Conservation (phyloP, 352 stramenopile genomes). For the Albugo candida region DNA sequence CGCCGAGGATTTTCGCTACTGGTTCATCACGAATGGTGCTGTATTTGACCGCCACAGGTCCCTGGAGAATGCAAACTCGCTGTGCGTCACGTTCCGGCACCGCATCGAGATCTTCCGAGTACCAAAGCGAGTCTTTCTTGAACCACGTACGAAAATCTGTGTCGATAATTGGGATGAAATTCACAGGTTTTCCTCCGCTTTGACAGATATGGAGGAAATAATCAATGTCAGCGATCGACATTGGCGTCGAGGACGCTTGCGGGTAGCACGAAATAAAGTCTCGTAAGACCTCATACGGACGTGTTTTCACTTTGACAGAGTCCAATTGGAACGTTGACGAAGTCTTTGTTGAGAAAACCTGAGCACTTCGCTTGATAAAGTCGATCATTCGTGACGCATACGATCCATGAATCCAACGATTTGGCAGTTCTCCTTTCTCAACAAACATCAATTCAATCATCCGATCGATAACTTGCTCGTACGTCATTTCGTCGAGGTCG, state of each 20-base stretch:
- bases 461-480: conserved; percentile 46
- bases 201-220: conserved; percentile 73
- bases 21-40: conserved; percentile 55
- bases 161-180: conserved; percentile 73
- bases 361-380: conserved; percentile 46
- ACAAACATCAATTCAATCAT: conserved; percentile 72
- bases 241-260: conserved; percentile 21
- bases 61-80: conserved; percentile 70
- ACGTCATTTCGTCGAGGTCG: conserved; percentile 76
- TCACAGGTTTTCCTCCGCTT: conserved; percentile 66
- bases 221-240: conserved; percentile 57
- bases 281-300: conserved; percentile 21
- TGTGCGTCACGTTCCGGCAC: conserved; percentile 55
- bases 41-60: conserved; percentile 61
- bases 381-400: conserved; percentile 47
- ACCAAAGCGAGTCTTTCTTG: conserved; percentile 84
- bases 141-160: conserved; percentile 71
- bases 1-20: conserved; percentile 50
- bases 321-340: conserved; percentile 19
- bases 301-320: conserved; percentile 4
- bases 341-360: conserved; percentile 32
- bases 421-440: conserved; percentile 18
- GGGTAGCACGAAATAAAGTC: conserved; percentile 39
- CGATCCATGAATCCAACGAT: conserved; percentile 58
- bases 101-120: conserved; percentile 73